Percentiles rank a stretch among this genome's conserved stretches.
phyloP scores from a whole-genome alignment of 306 rosid species.

The Carpinus fangiana region DNA sequence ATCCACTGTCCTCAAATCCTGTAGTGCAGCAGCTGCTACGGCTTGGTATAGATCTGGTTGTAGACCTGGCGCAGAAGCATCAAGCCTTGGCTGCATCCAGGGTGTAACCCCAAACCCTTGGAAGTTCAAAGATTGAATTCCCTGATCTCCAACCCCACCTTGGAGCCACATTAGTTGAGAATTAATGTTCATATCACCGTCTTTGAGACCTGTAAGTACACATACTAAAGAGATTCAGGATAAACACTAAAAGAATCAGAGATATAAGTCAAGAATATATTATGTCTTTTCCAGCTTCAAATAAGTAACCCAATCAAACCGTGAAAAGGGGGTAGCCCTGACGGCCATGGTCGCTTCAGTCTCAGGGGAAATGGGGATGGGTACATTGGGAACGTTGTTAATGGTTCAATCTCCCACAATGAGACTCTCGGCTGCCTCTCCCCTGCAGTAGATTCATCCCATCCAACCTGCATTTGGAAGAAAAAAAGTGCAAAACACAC shows the following conservation, averaged over 20 bases:
- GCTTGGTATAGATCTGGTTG: slow-evolving; percentile 88
- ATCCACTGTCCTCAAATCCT: slow-evolving; percentile 76
- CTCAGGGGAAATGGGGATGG: slow-evolving; percentile 89
- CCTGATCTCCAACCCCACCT: slow-evolving; percentile 70
- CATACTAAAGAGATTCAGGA: not conserved
- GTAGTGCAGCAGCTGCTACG: slow-evolving; percentile 89
- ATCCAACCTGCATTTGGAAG: slow-evolving; percentile 73
- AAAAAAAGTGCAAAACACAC: not conserved
- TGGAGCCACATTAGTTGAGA: slow-evolving; percentile 84
- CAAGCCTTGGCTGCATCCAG: slow-evolving; percentile 92
- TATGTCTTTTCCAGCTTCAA: not conserved
- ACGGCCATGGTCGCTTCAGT: slow-evolving; percentile 96
- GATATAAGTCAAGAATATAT: not conserved
- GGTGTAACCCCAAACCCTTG: slow-evolving; percentile 81
- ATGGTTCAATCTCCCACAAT: slow-evolving; percentile 95
- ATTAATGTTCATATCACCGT: slow-evolving; percentile 69
- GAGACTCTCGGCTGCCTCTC: slow-evolving; percentile 98
- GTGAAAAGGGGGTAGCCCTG: slow-evolving; percentile 79
- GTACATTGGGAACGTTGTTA: slow-evolving; percentile 97
- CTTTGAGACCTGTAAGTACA: slow-evolving; percentile 67
- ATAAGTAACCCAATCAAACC: slow-evolving; percentile 47
- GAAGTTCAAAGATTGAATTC: slow-evolving; percentile 73
- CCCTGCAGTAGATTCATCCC: slow-evolving; percentile 99
- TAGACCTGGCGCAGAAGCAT: slow-evolving; percentile 71
- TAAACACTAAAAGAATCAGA: not conserved